Evolutionary conservation across 495 filamentous ascomycete genomes (phyloP).

Genomic region (Podospora comata): DNA sequence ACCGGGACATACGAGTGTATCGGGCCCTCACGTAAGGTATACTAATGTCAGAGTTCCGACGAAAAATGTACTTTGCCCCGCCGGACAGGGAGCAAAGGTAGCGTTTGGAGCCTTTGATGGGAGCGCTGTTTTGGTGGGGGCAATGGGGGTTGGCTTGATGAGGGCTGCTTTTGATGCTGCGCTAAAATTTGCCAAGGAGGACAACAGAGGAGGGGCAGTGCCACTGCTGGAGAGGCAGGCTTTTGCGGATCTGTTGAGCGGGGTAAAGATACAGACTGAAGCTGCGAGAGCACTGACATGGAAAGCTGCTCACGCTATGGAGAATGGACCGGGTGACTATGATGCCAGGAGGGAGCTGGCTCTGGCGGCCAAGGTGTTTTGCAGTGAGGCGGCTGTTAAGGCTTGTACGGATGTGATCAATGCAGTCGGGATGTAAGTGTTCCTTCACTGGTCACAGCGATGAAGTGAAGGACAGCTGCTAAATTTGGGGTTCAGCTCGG

Average conservation of each 20-base stretch:
- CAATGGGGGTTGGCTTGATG: constrained; percentile 54
- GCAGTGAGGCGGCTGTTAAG: constrained; percentile 48
- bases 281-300: constrained; percentile 50
- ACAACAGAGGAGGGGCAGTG: constrained; percentile 41
- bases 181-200: constrained; percentile 45
- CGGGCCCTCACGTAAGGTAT: constrained; percentile 47
- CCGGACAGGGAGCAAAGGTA: constrained; percentile 42
- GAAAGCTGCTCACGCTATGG: constrained; percentile 47
- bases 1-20: constrained; percentile 46
- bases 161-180: constrained; percentile 52
- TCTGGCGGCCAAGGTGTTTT: constrained; percentile 52
- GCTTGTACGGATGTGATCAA: constrained; percentile 48
- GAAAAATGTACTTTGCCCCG: constrained; percentile 43
- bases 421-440: constrained; percentile 46
- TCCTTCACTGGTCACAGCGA: not conserved
- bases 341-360: constrained; percentile 44
- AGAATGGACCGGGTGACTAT: constrained; percentile 41
- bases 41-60: constrained; percentile 47
- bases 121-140: constrained; percentile 50
- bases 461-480: not conserved
- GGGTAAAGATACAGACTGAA: constrained; percentile 54
- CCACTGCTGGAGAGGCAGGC: constrained; percentile 48
- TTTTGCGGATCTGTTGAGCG: constrained; percentile 50
- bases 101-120: constrained; percentile 41
- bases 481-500: constrained; percentile 30